A percentile compares a stretch with the other conserved stretches of the same genome.
phyloP scores from a whole-genome alignment of 2,329 filamentous ascomycete species.

The Aspergillus quadrilineatus region DNA sequence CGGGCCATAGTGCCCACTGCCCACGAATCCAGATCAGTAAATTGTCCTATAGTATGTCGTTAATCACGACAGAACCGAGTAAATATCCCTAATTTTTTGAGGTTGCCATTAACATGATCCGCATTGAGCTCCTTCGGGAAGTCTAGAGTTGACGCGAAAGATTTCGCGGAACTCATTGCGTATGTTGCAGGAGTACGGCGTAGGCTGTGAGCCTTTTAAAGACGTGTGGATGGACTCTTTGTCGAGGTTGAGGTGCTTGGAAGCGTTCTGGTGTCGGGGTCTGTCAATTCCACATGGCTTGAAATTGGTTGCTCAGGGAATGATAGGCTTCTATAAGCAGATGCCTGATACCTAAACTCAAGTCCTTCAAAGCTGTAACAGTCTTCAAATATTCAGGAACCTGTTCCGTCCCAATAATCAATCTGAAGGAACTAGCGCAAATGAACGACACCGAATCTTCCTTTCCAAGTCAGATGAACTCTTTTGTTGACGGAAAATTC shows the following conservation, averaged over 20 bases:
- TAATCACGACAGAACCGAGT: too few species aligned
- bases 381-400: background rate
- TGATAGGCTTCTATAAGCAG: background rate
- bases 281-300: too few species aligned
- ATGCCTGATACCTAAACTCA: background rate
- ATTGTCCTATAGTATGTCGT: background rate
- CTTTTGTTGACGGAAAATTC: conserved; percentile 6
- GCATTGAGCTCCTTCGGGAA: too few species aligned
- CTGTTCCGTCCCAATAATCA: background rate
- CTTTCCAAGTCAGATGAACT: conserved; percentile 9
- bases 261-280: too few species aligned
- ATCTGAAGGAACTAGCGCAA: background rate
- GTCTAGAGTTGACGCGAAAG: too few species aligned
- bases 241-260: too few species aligned
- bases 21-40: background rate
- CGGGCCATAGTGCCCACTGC: background rate
- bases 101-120: too few species aligned
- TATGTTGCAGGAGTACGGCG: too few species aligned
- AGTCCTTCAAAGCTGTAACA: background rate
- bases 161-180: too few species aligned
- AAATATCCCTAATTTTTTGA: too few species aligned
- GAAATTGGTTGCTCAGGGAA: background rate
- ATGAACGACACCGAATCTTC: background rate
- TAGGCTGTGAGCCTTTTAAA: too few species aligned
- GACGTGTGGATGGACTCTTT: too few species aligned